These are phyloP conservation scores for Cladosporium halotolerans DNA, from an alignment of 2,329 filamentous ascomycete species.

Conservation along the genomic window DNA sequence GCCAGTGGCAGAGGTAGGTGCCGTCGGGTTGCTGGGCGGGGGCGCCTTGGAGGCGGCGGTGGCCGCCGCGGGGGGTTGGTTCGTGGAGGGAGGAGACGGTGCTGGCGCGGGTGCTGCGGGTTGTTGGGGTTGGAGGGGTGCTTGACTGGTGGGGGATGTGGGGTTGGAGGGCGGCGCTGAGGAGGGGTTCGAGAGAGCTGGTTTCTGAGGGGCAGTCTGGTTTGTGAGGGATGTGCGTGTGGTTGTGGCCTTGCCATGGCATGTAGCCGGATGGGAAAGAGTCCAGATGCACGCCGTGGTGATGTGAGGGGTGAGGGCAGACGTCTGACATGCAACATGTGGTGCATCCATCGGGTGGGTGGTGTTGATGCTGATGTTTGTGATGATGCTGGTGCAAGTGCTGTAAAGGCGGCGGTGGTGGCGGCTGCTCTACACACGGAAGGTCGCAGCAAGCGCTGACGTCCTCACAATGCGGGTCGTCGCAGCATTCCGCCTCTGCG, in stretches of 20 bases:
- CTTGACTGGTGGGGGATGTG: neutral
- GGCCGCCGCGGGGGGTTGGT: constrained; percentile 6
- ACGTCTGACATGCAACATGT: constrained; percentile 14
- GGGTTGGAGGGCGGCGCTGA: constrained; percentile 8
- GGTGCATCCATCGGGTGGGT: constrained; percentile 8
- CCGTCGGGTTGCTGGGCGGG: constrained; percentile 6
- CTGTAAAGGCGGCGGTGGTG: neutral
- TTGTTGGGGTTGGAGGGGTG: neutral
- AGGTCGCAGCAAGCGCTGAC: constrained; percentile 13
- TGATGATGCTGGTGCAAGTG: constrained; percentile 3
- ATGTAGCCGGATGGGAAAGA: neutral
- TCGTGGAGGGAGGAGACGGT: constrained; percentile 8
- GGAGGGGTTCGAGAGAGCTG: neutral
- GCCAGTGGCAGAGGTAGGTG: constrained; percentile 11
- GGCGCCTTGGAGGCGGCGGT: constrained; percentile 12
- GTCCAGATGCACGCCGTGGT: constrained; percentile 4
- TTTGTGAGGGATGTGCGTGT: neutral
- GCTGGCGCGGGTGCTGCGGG: constrained; percentile 11
- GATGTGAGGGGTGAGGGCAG: constrained; percentile 11
- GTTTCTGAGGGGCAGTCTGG: neutral
- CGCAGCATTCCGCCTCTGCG: constrained; percentile 13
- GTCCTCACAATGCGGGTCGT: constrained; percentile 32
- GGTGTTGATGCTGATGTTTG: constrained; percentile 12
- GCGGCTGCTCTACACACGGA: neutral
- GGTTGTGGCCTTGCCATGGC: constrained; percentile 9